phyloP scores from a whole-genome alignment of 306 rosid species.

The Cucurbita maxima region DNA sequence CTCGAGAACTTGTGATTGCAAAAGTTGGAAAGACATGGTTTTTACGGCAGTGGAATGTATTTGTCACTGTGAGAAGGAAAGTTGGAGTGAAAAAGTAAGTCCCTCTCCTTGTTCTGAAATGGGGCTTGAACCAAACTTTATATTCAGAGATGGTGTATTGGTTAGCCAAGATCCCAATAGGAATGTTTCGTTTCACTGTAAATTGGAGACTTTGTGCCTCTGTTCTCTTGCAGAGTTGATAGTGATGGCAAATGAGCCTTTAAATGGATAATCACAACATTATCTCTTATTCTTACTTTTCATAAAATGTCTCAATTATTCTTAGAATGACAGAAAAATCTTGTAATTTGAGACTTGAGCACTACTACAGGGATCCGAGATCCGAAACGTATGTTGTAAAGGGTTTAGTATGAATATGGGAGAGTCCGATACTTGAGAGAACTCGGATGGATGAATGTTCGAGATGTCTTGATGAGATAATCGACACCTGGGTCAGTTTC shows the following conservation, averaged over 20 bases:
- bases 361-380: too few relatives aligned
- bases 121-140: slow-evolving; percentile 35
- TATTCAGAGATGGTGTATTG: slow-evolving; percentile 79
- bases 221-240: slow-evolving; percentile 62
- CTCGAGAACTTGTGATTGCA: slow-evolving; percentile 19
- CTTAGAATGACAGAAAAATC: too few relatives aligned
- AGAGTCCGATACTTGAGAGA: too few relatives aligned
- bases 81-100: slow-evolving; percentile 10
- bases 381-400: too few relatives aligned
- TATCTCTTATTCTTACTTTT: too few relatives aligned
- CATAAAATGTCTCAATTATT: too few relatives aligned
- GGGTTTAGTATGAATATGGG: too few relatives aligned
- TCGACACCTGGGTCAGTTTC: too few relatives aligned
- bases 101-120: slow-evolving; percentile 1
- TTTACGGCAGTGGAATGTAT: slow-evolving; percentile 39
- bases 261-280: slow-evolving; percentile 18
- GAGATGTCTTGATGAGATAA: too few relatives aligned
- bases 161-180: slow-evolving; percentile 34
- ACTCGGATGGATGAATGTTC: too few relatives aligned
- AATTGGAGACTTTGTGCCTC: slow-evolving; percentile 71
- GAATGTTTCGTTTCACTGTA: slow-evolving; percentile 61
- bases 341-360: too few relatives aligned
- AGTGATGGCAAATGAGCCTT: slow-evolving; percentile 36
- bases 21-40: slow-evolving; percentile 9
- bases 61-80: slow-evolving; percentile 35